Conservation (phyloP, 805 yeast species). For the Metschnikowia picachoensis region DNA sequence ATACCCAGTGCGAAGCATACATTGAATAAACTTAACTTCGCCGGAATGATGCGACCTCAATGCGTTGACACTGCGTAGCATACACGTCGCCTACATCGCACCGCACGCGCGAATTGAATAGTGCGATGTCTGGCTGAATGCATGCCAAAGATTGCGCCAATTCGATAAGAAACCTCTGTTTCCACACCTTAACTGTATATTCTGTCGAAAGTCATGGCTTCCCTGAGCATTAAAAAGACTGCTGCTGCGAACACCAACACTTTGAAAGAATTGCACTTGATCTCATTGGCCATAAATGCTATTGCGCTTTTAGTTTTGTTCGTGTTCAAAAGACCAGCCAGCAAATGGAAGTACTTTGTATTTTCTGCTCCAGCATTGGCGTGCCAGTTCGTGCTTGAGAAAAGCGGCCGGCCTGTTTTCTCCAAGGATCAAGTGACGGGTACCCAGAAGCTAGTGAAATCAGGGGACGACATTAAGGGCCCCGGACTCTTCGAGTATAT, state of each 20-base stretch:
- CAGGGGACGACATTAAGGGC: conserved; percentile 62
- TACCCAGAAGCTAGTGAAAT: conserved; percentile 34
- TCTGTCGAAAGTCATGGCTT: conserved; percentile 42
- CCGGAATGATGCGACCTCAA: too few species aligned
- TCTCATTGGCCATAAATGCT: conserved; percentile 22
- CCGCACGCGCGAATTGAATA: too few species aligned
- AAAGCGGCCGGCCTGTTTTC: conserved; percentile 57
- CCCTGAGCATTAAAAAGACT: conserved; percentile 52
- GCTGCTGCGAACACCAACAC: conserved; percentile 40
- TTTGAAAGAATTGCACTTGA: conserved; percentile 36
- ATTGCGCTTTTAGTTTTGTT: conserved; percentile 13
- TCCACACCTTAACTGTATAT: too few species aligned
- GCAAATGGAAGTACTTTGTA: conserved; percentile 23
- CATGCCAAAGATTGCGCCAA: too few species aligned
- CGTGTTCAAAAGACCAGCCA: conserved; percentile 13
- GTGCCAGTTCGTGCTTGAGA: conserved; percentile 52
- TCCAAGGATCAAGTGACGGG: conserved; percentile 33
- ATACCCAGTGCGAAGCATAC: too few species aligned
- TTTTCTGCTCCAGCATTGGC: conserved; percentile 38
- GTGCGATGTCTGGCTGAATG: too few species aligned
- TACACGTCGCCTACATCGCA: too few species aligned
- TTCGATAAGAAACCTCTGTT: too few species aligned
- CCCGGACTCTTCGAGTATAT: conserved; percentile 68
- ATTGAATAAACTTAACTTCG: too few species aligned
- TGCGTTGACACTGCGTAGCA: too few species aligned